Evolutionary conservation across 2,329 filamentous ascomycete species (phyloP).

Genomic region (Exophiala oligosperma): DNA sequence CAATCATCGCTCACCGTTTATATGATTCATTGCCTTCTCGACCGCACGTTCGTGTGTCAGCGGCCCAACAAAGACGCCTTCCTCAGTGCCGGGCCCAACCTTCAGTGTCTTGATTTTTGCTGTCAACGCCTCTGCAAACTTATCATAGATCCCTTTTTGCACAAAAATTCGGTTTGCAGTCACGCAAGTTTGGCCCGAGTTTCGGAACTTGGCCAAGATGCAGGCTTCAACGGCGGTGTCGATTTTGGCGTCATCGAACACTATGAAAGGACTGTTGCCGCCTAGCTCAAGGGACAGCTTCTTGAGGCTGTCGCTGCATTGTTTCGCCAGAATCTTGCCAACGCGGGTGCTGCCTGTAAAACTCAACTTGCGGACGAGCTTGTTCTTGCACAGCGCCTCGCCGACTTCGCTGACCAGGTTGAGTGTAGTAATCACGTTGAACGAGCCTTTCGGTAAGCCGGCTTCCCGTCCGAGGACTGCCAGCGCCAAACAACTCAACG

Average conservation of each 20-base stretch:
- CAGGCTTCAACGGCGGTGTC: constrained; percentile 33
- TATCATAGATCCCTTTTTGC: constrained; percentile 74
- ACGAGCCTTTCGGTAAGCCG: constrained; percentile 36
- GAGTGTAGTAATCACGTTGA: constrained; percentile 49
- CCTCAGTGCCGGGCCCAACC: constrained; percentile 71
- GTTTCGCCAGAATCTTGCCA: constrained; percentile 36
- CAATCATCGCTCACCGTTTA: constrained; percentile 23
- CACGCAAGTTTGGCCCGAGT: constrained; percentile 31
- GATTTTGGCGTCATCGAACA: constrained; percentile 45
- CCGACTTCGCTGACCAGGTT: constrained; percentile 80
- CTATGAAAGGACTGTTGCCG: constrained; percentile 44
- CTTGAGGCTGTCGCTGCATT: constrained; percentile 40
- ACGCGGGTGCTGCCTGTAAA: constrained; percentile 38
- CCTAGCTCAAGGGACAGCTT: constrained; percentile 47
- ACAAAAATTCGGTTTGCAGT: constrained; percentile 74
- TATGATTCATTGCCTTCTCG: constrained; percentile 28
- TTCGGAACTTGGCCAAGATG: constrained; percentile 28
- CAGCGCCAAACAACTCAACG: constrained; percentile 36
- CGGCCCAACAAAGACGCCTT: constrained; percentile 74
- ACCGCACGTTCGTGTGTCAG: constrained; percentile 44
- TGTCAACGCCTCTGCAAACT: constrained; percentile 67
- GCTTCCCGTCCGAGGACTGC: constrained; percentile 36
- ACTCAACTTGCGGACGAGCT: constrained; percentile 32
- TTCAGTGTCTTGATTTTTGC: constrained; percentile 73
- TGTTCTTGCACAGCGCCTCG: constrained; percentile 32